Evolutionary conservation across 192 early-diverging fungal genomes (phyloP).

Genomic region (Podila horticola): DNA sequence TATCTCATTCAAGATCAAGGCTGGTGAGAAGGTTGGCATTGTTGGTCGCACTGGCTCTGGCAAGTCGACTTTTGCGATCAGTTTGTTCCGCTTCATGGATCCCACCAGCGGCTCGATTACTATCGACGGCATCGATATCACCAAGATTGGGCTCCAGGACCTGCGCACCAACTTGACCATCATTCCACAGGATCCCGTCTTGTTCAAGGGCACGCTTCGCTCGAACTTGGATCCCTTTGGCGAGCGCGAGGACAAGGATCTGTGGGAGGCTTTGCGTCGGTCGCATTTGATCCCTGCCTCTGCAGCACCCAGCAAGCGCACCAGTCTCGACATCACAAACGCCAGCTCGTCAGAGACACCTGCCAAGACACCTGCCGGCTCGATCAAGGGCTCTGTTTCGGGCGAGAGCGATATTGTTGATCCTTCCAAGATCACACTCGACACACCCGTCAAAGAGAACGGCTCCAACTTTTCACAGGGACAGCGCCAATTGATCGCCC

Average conservation of each 20-base stretch:
- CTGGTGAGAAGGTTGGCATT: conserved; percentile 69
- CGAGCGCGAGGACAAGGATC: conserved; percentile 74
- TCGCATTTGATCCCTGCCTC: conserved; percentile 69
- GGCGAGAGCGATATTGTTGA: conserved; percentile 17
- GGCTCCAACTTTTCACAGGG: conserved; percentile 79
- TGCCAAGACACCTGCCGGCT: not conserved
- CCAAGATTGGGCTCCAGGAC: conserved; percentile 64
- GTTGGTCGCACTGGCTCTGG: conserved; percentile 74
- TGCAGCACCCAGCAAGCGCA: conserved; percentile 14
- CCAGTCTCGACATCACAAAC: conserved; percentile 13
- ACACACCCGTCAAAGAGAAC: conserved; percentile 79
- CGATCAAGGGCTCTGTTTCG: conserved; percentile 1
- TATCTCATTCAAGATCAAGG: conserved; percentile 67
- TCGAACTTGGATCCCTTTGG: conserved; percentile 91
- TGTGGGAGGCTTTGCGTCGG: too few relatives aligned
- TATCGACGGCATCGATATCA: conserved; percentile 67
- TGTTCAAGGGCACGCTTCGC: conserved; percentile 74
- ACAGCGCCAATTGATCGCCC: conserved; percentile 75
- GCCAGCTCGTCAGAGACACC: not conserved
- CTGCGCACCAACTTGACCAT: conserved; percentile 67
- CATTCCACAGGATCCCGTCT: conserved; percentile 79
- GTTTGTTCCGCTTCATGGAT: conserved; percentile 69
- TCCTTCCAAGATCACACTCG: too few relatives aligned
- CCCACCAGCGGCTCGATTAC: conserved; percentile 53
- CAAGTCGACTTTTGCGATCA: conserved; percentile 66